phyloP scores from a whole-genome alignment of 73 alveolate genomes.

The Paramecium bursaria region DNA sequence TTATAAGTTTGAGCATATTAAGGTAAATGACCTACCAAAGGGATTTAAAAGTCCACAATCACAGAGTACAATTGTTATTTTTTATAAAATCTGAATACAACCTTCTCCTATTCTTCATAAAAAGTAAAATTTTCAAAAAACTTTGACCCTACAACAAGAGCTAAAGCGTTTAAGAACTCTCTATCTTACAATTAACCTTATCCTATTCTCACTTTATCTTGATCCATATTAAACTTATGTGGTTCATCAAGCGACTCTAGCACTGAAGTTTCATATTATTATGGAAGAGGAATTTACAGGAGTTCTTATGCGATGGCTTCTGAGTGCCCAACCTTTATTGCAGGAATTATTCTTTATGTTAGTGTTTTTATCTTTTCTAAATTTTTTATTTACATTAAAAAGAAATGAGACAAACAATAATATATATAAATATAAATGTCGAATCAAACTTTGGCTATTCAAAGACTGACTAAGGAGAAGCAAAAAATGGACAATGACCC shows the following conservation, averaged over 20 bases:
- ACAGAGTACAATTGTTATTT: conserved; percentile 15
- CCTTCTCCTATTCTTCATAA: conserved; percentile 28
- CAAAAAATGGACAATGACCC: conserved; percentile 46
- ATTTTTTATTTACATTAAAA: conserved; percentile 31
- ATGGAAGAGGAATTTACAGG: neutral
- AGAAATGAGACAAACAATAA: too few species aligned
- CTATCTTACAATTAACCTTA: conserved; percentile 48
- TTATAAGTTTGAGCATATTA: conserved; percentile 22
- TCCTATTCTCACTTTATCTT: neutral
- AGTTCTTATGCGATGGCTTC: conserved; percentile 2
- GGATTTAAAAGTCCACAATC: conserved; percentile 1
- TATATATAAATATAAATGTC: too few species aligned
- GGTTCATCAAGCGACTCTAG: conserved; percentile 36
- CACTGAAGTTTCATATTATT: conserved; percentile 9
- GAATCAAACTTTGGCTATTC: neutral
- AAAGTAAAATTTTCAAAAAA: neutral
- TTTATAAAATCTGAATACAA: conserved; percentile 18
- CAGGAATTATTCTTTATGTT: conserved; percentile 34
- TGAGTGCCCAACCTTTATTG: conserved; percentile 32
- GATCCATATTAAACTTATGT: neutral
- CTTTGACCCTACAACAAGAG: conserved; percentile 13
- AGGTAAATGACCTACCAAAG: conserved; percentile 6
- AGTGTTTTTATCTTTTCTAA: conserved; percentile 37
- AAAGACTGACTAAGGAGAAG: conserved; percentile 40
- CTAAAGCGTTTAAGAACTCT: conserved; percentile 37